Base-by-base conservation (phyloP, 139 green algal genomes). In the Nannochloris sp. region DNA sequence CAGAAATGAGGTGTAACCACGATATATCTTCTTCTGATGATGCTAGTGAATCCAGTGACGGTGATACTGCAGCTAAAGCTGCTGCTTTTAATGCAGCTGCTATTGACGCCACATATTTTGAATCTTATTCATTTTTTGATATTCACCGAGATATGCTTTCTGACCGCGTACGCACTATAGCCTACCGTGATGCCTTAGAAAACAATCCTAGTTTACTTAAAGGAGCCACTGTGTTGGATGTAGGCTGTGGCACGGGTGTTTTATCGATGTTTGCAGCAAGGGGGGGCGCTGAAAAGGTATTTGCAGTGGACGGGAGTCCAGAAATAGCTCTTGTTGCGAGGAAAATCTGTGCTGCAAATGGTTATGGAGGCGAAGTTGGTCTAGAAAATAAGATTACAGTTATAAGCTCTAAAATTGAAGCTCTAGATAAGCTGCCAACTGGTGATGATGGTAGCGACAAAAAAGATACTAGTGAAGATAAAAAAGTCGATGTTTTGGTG, bases 201-300 rank as follows among this genome's bases (percentile, higher is more conserved):
- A 9, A 54, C 27, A 97, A 97, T 73, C 83, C 83, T 0, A 14
- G 12, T 0, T 78, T 96, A 9, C 24, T 97, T 6, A 35, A 64
- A 0, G 89, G 80, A 6, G 78, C 83, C 3, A 39, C 7, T 0
- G 88, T 98, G 27, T 62, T 97, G 64, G 92, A 98, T 76, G 85
- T 98, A 7, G 92, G 92, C 15, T 97, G 90, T 64, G 92, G 92
- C 54, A 98, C 91, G 1, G 91, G 85, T 59, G 94, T 98, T 60
- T 78, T 97, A 23, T 95, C 85, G 34, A 80, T 98, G 61, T 96
- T 97, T 84, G 92, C 92, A 0, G 85, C 85, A 4, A 66, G 82
- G 0, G 92, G 35, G 0, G 92, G 92, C 3, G 92, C 92, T 12
- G 33, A 51, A 0, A 19, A 60, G 1, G 91, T 97, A 38, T 72